Base-by-base conservation (phyloP, 257 asterid species). In the Penstemon eatonii region DNA sequence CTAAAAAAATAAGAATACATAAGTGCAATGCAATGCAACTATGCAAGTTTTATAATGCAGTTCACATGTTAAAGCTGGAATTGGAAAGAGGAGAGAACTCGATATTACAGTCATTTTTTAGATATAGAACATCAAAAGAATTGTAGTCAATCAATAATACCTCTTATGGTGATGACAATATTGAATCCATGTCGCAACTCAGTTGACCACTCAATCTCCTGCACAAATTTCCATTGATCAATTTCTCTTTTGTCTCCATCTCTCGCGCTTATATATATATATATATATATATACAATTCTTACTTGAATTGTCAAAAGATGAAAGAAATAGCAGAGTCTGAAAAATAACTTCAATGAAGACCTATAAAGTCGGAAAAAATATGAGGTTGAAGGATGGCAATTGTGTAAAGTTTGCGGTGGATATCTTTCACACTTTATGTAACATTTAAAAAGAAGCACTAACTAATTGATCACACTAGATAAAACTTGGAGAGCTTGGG, bases 151-250 rank as follows among this genome's bases (percentile, higher is more conserved):
- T 25, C 43, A 60, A 53, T 19, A 68, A 41, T 81, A 85, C 92
- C 90, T 82, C 73, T 50, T 82, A 7, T 46, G 78, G 80, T 39
- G 84, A 80, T 72, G 87, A 74, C 66, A 77, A 51, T 57, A 84
- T 18, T 7, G 78, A 69, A 61, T 77, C 84, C 78, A 88, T 75
- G 46, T 84, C 93, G 41, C 85, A 84, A 75, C 55, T 74, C 69
- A 83, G 46, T 70, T 76, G 79, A 39, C 87, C 86, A 46, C 95
- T 87, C 56, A 84, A 66, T 75, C 94, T 86, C 94, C 97, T 86
- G 90, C 83, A 76, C 8, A 68, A 50, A 65, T 67, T 25, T 53
- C 13, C 44, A 11, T 7, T 40, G 36, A 64, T 75, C 15, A 67
- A 72, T 44, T 65, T 71, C 46, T 13, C 3, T 57, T 55, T n/a